Conservation (phyloP, 1,139 yeast genomes). For the Hanseniaspora gamundiae region DNA sequence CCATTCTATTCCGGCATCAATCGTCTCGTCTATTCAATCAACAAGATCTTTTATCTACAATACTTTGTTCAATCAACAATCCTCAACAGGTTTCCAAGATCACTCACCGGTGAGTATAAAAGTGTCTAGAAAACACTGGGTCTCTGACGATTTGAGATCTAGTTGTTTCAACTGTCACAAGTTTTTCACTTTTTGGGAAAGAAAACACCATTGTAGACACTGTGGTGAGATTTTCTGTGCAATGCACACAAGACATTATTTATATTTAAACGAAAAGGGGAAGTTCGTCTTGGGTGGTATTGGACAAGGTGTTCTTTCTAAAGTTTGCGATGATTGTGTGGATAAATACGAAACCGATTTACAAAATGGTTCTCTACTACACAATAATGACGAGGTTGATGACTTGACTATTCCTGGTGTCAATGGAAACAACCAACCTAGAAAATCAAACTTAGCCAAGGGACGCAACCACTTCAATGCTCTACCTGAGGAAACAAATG, state of each 20-base stretch:
- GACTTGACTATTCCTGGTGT: too few species aligned
- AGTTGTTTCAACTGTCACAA: conserved; percentile 63
- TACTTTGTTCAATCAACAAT: neutral
- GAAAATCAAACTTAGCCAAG: too few species aligned
- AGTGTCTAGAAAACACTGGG: conserved; percentile 68
- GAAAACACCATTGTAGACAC: conserved; percentile 88
- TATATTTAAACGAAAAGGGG: conserved; percentile 54
- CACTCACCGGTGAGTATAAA: conserved; percentile 6
- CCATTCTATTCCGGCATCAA: conserved; percentile 11
- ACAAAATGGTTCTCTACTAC: neutral
- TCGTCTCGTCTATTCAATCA: conserved; percentile 8
- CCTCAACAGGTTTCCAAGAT: conserved; percentile 1
- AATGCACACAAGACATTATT: conserved; percentile 37
- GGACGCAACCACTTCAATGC: too few species aligned
- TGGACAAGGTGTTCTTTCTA: conserved; percentile 59
- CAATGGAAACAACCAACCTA: neutral
- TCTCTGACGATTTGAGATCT: conserved; percentile 51
- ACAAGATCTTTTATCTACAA: neutral
- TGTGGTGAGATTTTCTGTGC: conserved; percentile 90
- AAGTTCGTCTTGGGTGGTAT: conserved; percentile 65
- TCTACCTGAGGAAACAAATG: neutral
- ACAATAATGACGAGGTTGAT: too few species aligned
- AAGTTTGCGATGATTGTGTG: conserved; percentile 71
- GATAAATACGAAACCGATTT: conserved; percentile 43
- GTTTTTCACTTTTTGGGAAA: conserved; percentile 60